Base-by-base conservation (phyloP, 495 filamentous ascomycete species). In the Rostrohypoxylon terebratum region DNA sequence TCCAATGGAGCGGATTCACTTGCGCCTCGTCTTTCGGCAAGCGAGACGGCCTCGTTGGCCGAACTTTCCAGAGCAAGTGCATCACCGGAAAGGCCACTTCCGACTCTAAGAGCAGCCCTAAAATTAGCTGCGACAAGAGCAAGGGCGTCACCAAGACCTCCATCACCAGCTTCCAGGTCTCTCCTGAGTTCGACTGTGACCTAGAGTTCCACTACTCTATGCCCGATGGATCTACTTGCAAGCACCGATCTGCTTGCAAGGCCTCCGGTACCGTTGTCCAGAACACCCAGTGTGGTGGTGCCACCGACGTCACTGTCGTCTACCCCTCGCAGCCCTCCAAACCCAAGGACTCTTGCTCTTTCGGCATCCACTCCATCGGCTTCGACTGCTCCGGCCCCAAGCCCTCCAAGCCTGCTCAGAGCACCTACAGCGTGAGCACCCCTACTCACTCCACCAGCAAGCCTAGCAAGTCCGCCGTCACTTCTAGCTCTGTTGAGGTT, bases 271-370 rank as follows among this genome's bases (percentile, higher is more conserved):
- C 89, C 57, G 86, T 83, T 59, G 84, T 97, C 70, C 79, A 85
- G 79, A 97, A 97, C 85, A 87, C 84, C 66, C 93, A 97, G 84
- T 98, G 94, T 79, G 95, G 94, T 86, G 94, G 94, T 81, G 94
- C 94, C 64, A 91, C 85, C 75, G 87, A 86, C 21, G 93, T 97
- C 36, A 88, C 87, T 38, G 89, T 97, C 76, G 85, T 92, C 78
- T 88, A 93, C 74, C 92, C 92, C 14, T 74, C 82, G 7, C 80
- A 90, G 77, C 81, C 83, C 68, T 78, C 83, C 48, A 75, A 81
- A 74, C 78, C 79, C 4, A 88, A 86, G 81, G 73, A 77, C 42
- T 81, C 74, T 66, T 95, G 93, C 82, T 85, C 85, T 60, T 85
- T 97, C 74, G 89, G 89, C 68, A 88, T 97, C 72, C 90, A 92